Base-by-base conservation (phyloP, 2,329 filamentous ascomycete genomes). In the Ascocoryne sarcoides region DNA sequence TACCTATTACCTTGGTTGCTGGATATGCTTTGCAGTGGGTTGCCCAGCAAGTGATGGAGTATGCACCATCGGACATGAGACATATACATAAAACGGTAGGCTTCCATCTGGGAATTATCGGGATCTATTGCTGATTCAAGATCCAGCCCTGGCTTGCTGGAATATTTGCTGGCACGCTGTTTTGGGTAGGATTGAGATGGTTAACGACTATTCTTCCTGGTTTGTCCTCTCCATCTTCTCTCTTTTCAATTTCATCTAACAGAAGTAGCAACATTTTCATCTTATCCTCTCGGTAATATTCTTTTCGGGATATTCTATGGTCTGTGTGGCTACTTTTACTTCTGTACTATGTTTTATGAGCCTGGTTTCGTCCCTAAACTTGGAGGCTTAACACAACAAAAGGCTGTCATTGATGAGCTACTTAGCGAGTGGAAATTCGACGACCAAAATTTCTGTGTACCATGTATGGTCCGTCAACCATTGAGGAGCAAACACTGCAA, bases 401-500 rank as follows among this genome's bases (percentile, higher is more conserved):
- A 90, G 61, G 79, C 81, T 30, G 80, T 84, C 43, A 94, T 98
- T 52, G 84, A 93, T 49, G 85, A 95, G 51, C 73, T 98, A 5
- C 74, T 98, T 47, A 74, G 77, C 43, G 61, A 79, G 50, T 92
- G 87, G 79, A 92, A 87, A 56, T 98, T 90, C 60, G 89, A 98
- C 58, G 90, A 95, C 59, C 71, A 81, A 46, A 90, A 95, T 60
- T 98, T 96, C 57, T 98, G 92, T 62, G 81, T 93, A 19, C 78
- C 78, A 35, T 98, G 92, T 66, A 94, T 96, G 89, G 85, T 94
- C 52, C 77, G 90, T 39, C 90, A 84, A 51, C 92, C 92, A 3
- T 66, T 98, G 46, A 77, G 92, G 50, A 95, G 89, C 66, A 98
- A 96, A 68, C 92, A 98, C 65, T 98, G 92, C 66, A 83, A 82